phyloP scores from a whole-genome alignment of 2,329 filamentous ascomycete species.

The Claviceps paspali region DNA sequence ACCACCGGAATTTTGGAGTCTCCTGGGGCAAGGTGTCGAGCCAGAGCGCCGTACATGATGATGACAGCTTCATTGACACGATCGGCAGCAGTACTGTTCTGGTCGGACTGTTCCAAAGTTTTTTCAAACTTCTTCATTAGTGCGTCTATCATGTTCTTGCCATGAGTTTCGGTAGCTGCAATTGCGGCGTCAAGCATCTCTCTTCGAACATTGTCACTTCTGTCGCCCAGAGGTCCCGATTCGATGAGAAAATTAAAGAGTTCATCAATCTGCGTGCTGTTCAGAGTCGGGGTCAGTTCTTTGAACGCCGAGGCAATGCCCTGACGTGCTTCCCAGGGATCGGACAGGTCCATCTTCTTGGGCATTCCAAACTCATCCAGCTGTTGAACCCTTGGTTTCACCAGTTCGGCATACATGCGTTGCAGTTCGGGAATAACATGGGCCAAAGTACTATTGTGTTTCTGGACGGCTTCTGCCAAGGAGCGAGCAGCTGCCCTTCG shows the following conservation, averaged over 20 bases:
- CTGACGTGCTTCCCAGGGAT: conserved; percentile 84
- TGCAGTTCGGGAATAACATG: conserved; percentile 51
- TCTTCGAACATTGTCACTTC: conserved; percentile 57
- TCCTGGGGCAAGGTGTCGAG: conserved; percentile 70
- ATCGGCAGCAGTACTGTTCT: conserved; percentile 67
- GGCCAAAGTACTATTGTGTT: conserved; percentile 43
- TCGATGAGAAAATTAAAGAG: conserved; percentile 81
- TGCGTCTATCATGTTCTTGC: conserved; percentile 67
- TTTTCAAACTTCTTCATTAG: conserved; percentile 87
- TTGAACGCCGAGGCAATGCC: conserved; percentile 80
- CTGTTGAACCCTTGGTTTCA: conserved; percentile 68
- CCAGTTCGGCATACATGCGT: conserved; percentile 58
- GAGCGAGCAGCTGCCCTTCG: conserved; percentile 71
- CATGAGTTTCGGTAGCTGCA: conserved; percentile 64
- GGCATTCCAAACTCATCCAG: conserved; percentile 93
- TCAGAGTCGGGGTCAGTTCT: conserved; percentile 59
- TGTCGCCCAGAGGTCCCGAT: conserved; percentile 73
- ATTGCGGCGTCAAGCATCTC: conserved; percentile 90
- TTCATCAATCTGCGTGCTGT: conserved; percentile 51
- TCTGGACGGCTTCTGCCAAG: conserved; percentile 56
- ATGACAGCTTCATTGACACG: conserved; percentile 94
- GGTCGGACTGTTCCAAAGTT: conserved; percentile 73
- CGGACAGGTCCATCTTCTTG: conserved; percentile 69
- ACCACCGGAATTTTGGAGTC: conserved; percentile 80
- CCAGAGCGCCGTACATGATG: conserved; percentile 89